These are phyloP conservation scores for Claviceps cyperi DNA, from an alignment of 2,329 filamentous ascomycete genomes.

Conservation along the genomic window DNA sequence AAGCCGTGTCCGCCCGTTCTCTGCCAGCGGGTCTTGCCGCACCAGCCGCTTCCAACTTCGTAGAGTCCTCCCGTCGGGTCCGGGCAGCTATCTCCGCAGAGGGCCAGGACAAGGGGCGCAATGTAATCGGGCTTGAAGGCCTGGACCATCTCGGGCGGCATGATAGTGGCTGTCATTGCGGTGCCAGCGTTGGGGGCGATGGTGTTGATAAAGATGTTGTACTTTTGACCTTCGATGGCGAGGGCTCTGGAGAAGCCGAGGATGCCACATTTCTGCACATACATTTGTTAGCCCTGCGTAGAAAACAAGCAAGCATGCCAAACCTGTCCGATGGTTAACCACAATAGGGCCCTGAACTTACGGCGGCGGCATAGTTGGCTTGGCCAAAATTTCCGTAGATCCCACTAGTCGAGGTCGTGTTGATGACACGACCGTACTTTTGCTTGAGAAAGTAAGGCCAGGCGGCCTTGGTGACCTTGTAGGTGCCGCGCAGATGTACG, in stretches of 20 bases:
- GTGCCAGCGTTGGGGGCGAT: conserved; percentile 97
- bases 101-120: conserved; percentile 77
- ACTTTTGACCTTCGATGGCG: conserved; percentile 84
- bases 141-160: conserved; percentile 95
- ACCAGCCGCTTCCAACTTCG: conserved; percentile 92
- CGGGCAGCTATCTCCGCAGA: conserved; percentile 75
- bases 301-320: too few relatives aligned
- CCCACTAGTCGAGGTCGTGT: conserved; percentile 92
- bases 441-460: conserved; percentile 98
- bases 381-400: conserved; percentile 99
- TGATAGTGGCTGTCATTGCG: conserved; percentile 81
- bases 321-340: too few relatives aligned
- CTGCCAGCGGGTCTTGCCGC: conserved; percentile 87
- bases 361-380: conserved; percentile 86
- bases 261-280: conserved; percentile 65
- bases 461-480: conserved; percentile 91
- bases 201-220: conserved; percentile 97
- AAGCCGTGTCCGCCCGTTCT: conserved; percentile 79
- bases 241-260: conserved; percentile 89
- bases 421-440: conserved; percentile 93
- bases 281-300: too few relatives aligned
- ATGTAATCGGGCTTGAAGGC: conserved; percentile 99
- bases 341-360: conserved; percentile 28
- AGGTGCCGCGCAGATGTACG: conserved; percentile 87
- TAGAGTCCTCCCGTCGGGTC: conserved; percentile 76